A percentile compares a stretch with the other conserved stretches of the same genome.
These are phyloP conservation scores for Dipodascus albidus DNA, from an alignment of 805 yeast genomes.

Conservation along the genomic window DNA sequence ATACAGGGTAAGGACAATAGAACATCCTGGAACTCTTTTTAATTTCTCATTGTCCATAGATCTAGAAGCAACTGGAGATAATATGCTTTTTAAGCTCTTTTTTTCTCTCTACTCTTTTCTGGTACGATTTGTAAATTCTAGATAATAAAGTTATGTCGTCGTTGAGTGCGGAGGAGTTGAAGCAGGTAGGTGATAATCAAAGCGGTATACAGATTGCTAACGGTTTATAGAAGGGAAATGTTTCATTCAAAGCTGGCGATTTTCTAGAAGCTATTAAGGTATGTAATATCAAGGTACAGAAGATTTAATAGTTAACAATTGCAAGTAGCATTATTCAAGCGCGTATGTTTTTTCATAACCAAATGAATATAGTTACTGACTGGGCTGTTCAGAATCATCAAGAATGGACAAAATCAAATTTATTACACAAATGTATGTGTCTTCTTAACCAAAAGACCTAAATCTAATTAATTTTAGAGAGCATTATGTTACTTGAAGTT, in stretches of 20 bases:
- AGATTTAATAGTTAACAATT: neutral
- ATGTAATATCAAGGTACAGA: slow-evolving; percentile 6
- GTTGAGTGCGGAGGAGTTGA: neutral
- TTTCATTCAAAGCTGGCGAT: slow-evolving; percentile 17
- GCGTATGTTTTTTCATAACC: too few species aligned
- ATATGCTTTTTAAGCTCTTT: too few species aligned
- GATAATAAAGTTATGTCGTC: neutral
- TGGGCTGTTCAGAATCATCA: slow-evolving; percentile 13
- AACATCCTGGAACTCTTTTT: neutral
- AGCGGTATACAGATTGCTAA: neutral
- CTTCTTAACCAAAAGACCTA: neutral
- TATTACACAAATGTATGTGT: slow-evolving; percentile 20
- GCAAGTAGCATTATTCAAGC: slow-evolving; percentile 15
- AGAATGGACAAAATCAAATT: slow-evolving; percentile 16
- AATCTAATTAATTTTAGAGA: slow-evolving; percentile 8
- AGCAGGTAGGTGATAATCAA: neutral
- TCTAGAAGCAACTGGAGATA: too few species aligned
- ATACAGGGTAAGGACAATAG: neutral
- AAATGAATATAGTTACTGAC: too few species aligned
- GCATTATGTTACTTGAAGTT: slow-evolving; percentile 19
- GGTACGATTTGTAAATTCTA: too few species aligned
- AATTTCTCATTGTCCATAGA: too few species aligned
- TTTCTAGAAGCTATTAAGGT: slow-evolving; percentile 19
- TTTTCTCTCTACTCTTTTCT: too few species aligned
- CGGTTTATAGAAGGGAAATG: slow-evolving; percentile 17